Percentiles rank a stretch among this genome's conserved stretches.
Evolutionary conservation across 257 asterid species (phyloP).

Genomic region (Ocimum tenuiflorum): DNA sequence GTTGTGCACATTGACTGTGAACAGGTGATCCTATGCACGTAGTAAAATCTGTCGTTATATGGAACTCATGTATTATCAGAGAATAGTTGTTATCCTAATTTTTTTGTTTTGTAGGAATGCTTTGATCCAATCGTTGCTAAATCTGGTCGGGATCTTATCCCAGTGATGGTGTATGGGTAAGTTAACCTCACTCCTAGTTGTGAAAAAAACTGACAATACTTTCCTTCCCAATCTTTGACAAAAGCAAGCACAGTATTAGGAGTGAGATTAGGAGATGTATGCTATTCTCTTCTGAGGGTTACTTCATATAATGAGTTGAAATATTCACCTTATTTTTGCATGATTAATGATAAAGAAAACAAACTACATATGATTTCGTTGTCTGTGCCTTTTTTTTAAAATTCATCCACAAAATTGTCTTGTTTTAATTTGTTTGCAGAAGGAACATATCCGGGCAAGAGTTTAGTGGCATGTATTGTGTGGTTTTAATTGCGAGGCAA

Average conservation of each 20-base stretch:
- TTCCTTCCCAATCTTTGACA: neutral
- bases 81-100: neutral
- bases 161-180: conserved; percentile 98
- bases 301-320: neutral
- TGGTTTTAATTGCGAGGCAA: conserved; percentile 75
- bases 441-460: conserved; percentile 98
- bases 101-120: conserved; percentile 66
- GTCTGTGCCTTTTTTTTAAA: neutral
- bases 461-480: conserved; percentile 94
- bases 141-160: conserved; percentile 98
- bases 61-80: neutral
- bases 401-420: neutral
- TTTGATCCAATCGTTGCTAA: conserved; percentile 93
- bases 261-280: neutral
- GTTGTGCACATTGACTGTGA: neutral
- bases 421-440: conserved; percentile 42
- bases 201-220: neutral
- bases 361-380: neutral
- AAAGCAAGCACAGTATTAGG: neutral
- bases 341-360: neutral
- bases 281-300: neutral
- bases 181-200: conserved; percentile 15
- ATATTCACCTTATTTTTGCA: neutral
- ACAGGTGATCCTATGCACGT: neutral
- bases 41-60: neutral